A percentile compares a stretch with the other conserved stretches of the same genome.
These are phyloP conservation scores for Cercophora newfieldiana DNA, from an alignment of 495 filamentous ascomycete species.

Conservation along the genomic window DNA sequence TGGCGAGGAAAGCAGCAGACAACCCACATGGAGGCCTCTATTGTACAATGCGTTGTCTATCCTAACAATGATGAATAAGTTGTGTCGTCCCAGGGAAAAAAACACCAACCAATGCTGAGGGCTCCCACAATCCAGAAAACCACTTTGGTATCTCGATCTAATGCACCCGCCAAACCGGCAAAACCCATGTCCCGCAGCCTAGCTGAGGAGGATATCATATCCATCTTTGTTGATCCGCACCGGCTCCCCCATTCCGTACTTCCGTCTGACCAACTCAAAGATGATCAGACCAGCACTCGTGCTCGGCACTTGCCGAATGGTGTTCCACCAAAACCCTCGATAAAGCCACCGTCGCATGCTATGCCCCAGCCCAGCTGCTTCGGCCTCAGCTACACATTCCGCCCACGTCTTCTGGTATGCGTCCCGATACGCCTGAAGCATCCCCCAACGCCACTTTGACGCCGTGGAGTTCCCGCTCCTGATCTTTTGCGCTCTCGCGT, in stretches of 20 bases:
- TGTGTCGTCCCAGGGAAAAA: background rate
- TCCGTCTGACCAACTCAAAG: slow-evolving; percentile 81
- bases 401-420: slow-evolving; percentile 77
- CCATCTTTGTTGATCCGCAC: slow-evolving; percentile 59
- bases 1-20: background rate
- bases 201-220: slow-evolving; percentile 69
- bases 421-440: slow-evolving; percentile 66
- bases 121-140: background rate
- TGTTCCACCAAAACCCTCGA: slow-evolving; percentile 70
- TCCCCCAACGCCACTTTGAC: slow-evolving; percentile 44
- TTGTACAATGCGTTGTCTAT: background rate
- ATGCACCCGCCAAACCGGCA: background rate
- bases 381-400: slow-evolving; percentile 64
- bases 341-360: slow-evolving; percentile 74
- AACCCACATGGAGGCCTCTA: background rate
- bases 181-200: slow-evolving; percentile 10
- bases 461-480: slow-evolving; percentile 28
- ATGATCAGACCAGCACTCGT: slow-evolving; percentile 87
- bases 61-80: background rate
- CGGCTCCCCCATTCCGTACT: slow-evolving; percentile 71
- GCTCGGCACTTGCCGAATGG: slow-evolving; percentile 80
- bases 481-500: slow-evolving; percentile 57
- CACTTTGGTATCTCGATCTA: background rate
- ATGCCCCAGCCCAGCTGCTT: slow-evolving; percentile 56
- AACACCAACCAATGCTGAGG: background rate